Percentiles rank a stretch among this genome's conserved stretches.
phyloP scores from a whole-genome alignment of 345 rosid species.

The Pelargonium nanum region DNA sequence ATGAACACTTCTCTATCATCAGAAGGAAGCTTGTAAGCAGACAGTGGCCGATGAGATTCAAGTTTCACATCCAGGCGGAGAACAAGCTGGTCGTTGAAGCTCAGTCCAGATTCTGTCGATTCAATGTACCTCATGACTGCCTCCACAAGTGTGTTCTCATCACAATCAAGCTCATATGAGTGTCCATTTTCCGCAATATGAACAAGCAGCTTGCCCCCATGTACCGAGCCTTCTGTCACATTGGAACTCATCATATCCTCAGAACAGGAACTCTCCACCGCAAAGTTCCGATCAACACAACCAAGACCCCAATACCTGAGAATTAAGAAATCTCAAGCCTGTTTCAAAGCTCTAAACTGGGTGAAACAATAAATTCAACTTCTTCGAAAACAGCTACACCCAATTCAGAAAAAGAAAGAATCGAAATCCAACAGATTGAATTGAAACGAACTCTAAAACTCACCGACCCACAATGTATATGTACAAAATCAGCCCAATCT shows the following conservation, averaged over 20 bases:
- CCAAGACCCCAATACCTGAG: conserved; percentile 1
- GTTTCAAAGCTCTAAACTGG: background rate
- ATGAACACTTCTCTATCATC: conserved; percentile 59
- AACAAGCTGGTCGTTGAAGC: conserved; percentile 69
- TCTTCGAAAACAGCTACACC: background rate
- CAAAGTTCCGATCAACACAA: conserved; percentile 14
- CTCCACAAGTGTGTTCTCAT: conserved; percentile 57
- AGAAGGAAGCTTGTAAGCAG: conserved; percentile 71
- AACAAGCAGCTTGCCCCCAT: conserved; percentile 62
- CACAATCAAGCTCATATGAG: conserved; percentile 59
- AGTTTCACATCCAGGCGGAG: conserved; percentile 75
- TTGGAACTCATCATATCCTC: conserved; percentile 60
- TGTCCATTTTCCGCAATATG: conserved; percentile 86
- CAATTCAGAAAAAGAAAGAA: background rate
- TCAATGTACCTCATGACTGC: conserved; percentile 60
- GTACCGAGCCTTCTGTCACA: conserved; percentile 36
- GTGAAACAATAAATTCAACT: background rate
- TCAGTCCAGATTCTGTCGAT: conserved; percentile 37
- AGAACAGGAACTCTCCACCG: conserved; percentile 20
- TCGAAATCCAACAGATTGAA: background rate
- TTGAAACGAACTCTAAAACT: background rate
- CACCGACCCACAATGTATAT: conserved; percentile 8
- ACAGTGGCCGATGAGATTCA: conserved; percentile 63
- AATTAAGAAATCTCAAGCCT: background rate
- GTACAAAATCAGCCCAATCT: conserved; percentile 7